These are phyloP conservation scores for Durio zibethinus DNA, from an alignment of 345 rosid genomes.

Conservation along the genomic window DNA sequence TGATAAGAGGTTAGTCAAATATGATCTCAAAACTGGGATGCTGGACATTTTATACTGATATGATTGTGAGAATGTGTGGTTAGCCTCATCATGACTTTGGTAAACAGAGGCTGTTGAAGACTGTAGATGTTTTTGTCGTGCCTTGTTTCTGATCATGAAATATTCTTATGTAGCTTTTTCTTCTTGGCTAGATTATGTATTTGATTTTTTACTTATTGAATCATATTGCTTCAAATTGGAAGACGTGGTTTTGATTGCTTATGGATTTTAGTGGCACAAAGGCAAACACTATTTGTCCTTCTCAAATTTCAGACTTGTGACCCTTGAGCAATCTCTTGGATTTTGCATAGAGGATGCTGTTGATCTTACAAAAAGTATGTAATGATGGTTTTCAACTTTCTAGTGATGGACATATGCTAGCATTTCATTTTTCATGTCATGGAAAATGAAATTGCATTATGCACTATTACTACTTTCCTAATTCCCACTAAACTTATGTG, in stretches of 20 bases:
- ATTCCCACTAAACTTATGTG: background rate
- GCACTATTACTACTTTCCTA: background rate
- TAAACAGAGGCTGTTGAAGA: background rate
- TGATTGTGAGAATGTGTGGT: background rate
- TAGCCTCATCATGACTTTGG: background rate
- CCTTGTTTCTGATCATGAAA: background rate
- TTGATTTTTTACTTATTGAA: background rate
- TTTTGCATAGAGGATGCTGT: conserved; percentile 46
- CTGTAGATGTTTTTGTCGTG: background rate
- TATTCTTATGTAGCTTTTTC: background rate
- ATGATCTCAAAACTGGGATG: background rate
- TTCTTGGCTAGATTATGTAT: background rate
- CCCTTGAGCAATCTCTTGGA: conserved; percentile 47
- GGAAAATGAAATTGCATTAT: background rate
- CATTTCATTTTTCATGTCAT: background rate
- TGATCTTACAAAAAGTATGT: conserved; percentile 51
- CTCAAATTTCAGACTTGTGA: conserved; percentile 40
- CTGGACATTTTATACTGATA: background rate
- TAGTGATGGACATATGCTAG: background rate
- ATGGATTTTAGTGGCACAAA: conserved; percentile 43
- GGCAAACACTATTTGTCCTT: conserved; percentile 31
- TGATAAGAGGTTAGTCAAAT: background rate
- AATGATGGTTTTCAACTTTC: background rate
- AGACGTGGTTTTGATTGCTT: conserved; percentile 14
- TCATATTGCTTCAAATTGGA: background rate